Evolutionary conservation across 305 asterid species (phyloP).

Genomic region (Solanum hybrid): DNA sequence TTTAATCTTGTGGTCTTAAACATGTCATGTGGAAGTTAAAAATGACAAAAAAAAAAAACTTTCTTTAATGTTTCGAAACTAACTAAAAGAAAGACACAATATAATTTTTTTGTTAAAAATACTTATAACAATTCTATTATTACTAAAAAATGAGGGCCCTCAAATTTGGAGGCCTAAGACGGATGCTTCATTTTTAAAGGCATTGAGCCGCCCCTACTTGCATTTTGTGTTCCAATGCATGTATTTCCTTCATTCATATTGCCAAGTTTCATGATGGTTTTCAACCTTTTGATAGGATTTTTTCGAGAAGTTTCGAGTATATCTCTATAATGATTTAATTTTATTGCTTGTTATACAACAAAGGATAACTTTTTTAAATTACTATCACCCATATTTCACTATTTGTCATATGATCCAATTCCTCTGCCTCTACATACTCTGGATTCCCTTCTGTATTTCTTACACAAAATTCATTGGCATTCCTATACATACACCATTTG

Average conservation of each 20-base stretch:
- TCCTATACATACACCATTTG: not conserved
- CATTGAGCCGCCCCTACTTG: not conserved
- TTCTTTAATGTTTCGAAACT: not conserved
- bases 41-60: not conserved
- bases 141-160: too few species aligned
- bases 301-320: not conserved
- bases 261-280: not conserved
- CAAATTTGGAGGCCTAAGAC: not conserved
- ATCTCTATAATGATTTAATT: not conserved
- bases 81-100: not conserved
- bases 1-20: too few species aligned
- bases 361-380: not conserved
- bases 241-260: not conserved
- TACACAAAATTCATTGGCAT: not conserved
- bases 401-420: not conserved
- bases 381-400: not conserved
- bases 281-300: not conserved
- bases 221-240: not conserved
- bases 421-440: not conserved
- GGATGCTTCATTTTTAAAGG: not conserved
- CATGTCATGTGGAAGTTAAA: not conserved
- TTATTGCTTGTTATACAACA: not conserved
- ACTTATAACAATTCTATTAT: not conserved
- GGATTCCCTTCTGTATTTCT: not conserved
- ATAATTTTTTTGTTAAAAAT: too few species aligned